Conservation (phyloP, 495 filamentous ascomycete species). For the Penicillium pulvis region DNA sequence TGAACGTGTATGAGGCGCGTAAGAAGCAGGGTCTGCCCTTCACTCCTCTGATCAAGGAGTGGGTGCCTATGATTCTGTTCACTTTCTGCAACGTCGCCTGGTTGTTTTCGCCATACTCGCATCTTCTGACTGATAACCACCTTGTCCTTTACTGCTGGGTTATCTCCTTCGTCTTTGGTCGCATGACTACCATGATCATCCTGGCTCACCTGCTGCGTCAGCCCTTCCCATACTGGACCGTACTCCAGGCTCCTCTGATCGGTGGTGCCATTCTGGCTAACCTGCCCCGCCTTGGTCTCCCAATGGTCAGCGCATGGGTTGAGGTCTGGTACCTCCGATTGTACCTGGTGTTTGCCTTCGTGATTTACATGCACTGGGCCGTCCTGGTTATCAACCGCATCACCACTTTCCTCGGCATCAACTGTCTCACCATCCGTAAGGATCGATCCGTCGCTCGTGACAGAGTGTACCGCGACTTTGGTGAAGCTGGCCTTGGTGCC, state of each 20-base stretch:
- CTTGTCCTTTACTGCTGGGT: conserved; percentile 91
- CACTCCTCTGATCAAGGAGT: conserved; percentile 86
- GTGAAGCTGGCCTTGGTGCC: conserved; percentile 22
- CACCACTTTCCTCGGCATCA: conserved; percentile 89
- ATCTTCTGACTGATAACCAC: conserved; percentile 75
- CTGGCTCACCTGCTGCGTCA: conserved; percentile 91
- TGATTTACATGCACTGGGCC: conserved; percentile 91
- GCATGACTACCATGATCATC: conserved; percentile 99
- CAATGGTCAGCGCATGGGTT: conserved; percentile 53
- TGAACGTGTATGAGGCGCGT: conserved; percentile 80
- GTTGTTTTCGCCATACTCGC: conserved; percentile 86
- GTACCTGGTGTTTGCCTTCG: conserved; percentile 78
- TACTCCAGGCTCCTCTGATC: conserved; percentile 82
- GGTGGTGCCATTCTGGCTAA: conserved; percentile 83
- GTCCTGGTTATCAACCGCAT: conserved; percentile 88
- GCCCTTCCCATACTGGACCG: conserved; percentile 95
- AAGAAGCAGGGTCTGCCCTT: conserved; percentile 72
- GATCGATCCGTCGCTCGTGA: conserved; percentile 50
- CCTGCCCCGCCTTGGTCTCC: conserved; percentile 75
- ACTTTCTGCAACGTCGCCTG: conserved; percentile 72
- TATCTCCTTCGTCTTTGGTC: conserved; percentile 96
- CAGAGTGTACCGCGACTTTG: conserved; percentile 42
- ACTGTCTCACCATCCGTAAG: conserved; percentile 83
- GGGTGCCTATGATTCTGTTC: conserved; percentile 87
- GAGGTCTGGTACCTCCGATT: conserved; percentile 81